Percentiles rank a stretch among this genome's conserved stretches.
Conservation (phyloP, 768 basidiomycete genomes). For the Boletus sensibilis region DNA sequence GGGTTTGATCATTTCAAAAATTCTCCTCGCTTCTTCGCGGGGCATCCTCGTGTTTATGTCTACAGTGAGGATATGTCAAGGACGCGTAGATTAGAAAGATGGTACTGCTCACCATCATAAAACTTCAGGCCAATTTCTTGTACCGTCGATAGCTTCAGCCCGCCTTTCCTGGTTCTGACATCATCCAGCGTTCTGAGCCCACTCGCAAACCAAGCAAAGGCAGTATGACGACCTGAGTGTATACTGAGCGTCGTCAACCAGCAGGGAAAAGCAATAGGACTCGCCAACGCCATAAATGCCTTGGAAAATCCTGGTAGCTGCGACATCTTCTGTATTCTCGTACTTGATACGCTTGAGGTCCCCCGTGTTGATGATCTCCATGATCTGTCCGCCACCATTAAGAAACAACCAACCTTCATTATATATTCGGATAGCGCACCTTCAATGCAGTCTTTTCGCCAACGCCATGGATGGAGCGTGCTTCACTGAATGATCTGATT, state of each 20-base stretch:
- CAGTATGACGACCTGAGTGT: constrained; percentile 55
- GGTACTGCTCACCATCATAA: constrained; percentile 57
- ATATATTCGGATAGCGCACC: constrained; percentile 36
- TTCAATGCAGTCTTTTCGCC: constrained; percentile 77
- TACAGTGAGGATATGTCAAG: constrained; percentile 22
- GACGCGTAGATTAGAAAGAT: background rate
- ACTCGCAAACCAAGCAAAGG: constrained; percentile 68
- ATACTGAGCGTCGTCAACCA: background rate
- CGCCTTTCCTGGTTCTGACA: constrained; percentile 55
- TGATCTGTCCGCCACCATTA: constrained; percentile 51
- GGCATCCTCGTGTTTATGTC: constrained; percentile 89
- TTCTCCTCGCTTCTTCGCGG: constrained; percentile 68
- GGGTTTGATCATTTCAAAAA: constrained; percentile 71
- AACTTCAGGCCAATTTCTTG: constrained; percentile 69
- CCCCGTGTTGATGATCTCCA: constrained; percentile 78
- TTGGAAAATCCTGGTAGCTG: constrained; percentile 56
- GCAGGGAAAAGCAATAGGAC: constrained; percentile 22
- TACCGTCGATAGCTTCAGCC: constrained; percentile 53
- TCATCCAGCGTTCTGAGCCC: constrained; percentile 84
- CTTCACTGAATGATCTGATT: constrained; percentile 59
- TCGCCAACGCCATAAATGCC: constrained; percentile 87
- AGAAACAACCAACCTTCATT: background rate
- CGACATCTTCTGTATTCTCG: constrained; percentile 64
- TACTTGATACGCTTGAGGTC: constrained; percentile 64
- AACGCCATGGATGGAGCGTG: constrained; percentile 56